phyloP scores from a whole-genome alignment of 495 filamentous ascomycete genomes.

The Amphirosellinia nigrospora region DNA sequence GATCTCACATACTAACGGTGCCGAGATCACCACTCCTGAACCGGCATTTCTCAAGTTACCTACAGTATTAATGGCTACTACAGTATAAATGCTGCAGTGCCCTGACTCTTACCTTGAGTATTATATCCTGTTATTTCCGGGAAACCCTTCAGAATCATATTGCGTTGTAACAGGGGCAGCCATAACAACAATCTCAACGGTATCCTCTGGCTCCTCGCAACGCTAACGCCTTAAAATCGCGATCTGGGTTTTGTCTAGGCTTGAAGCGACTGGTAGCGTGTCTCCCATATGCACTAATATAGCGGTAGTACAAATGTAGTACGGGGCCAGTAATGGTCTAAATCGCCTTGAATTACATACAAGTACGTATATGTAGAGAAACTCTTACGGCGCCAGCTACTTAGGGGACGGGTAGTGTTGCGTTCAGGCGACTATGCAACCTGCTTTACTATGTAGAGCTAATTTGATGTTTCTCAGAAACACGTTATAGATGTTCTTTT shows the following conservation, averaged over 20 bases:
- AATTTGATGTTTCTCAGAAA: not conserved
- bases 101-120: not conserved
- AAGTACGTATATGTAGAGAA: no score
- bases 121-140: conserved; percentile 24
- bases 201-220: not conserved
- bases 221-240: not conserved
- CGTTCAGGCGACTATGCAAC: not conserved
- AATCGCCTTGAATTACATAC: not conserved
- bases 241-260: not conserved
- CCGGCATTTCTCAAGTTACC: conserved; percentile 13
- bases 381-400: not conserved
- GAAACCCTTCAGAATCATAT: not conserved
- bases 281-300: conserved; percentile 2
- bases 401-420: not conserved
- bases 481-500: not conserved
- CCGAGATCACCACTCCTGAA: conserved; percentile 22
- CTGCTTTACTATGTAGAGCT: not conserved
- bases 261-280: not conserved
- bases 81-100: conserved; percentile 10
- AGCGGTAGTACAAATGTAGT: not conserved
- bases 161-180: conserved; percentile 6
- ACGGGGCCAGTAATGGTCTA: not conserved
- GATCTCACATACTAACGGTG: conserved; percentile 17
- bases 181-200: not conserved
- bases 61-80: not conserved